These are phyloP conservation scores for Cutaneotrichosporon cavernicola DNA, from an alignment of 1,284 basidiomycete species.

Conservation along the genomic window DNA sequence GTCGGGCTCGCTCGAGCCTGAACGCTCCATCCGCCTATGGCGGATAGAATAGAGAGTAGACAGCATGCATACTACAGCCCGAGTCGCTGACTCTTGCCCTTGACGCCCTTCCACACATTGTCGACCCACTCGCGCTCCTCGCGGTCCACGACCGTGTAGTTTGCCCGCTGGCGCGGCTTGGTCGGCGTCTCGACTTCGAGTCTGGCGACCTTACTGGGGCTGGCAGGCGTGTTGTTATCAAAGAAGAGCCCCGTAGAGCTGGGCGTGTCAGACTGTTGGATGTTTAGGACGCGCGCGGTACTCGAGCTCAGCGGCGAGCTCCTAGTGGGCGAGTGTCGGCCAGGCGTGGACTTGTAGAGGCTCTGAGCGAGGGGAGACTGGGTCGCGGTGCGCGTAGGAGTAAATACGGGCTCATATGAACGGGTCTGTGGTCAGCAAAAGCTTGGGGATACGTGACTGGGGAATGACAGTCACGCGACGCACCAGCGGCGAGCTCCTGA, in stretches of 20 bases:
- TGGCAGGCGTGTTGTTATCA: constrained; percentile 24
- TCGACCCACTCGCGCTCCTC: constrained; percentile 50
- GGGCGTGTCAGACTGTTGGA: constrained; percentile 26
- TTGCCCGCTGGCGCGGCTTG: constrained; percentile 14
- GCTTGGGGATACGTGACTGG: too few relatives aligned
- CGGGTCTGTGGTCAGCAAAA: constrained; percentile 16
- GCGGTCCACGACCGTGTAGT: constrained; percentile 43
- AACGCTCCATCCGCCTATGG: constrained; percentile 20
- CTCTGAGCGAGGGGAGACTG: constrained; percentile 17
- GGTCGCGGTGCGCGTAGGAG: constrained; percentile 8
- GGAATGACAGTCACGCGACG: constrained; percentile 17
- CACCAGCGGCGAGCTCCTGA: constrained; percentile 43
- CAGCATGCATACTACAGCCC: constrained; percentile 19
- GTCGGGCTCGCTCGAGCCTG: constrained; percentile 25
- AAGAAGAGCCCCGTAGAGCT: constrained; percentile 40
- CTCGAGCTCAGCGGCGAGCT: constrained; percentile 33
- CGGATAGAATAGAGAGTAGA: constrained; percentile 6
- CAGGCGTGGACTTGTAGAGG: constrained; percentile 21
- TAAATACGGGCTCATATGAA: constrained; percentile 14
- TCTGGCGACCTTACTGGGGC: constrained; percentile 18
- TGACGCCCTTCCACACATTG: constrained; percentile 47
- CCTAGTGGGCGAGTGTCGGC: constrained; percentile 7
- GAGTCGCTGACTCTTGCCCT: constrained; percentile 38
- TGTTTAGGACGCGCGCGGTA: constrained; percentile 38
- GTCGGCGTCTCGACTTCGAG: constrained; percentile 8